Percentiles rank a stretch among this genome's conserved stretches.
Conservation (phyloP, 2,329 filamentous ascomycete genomes). For the Pseudogymnoascus sp. region DNA sequence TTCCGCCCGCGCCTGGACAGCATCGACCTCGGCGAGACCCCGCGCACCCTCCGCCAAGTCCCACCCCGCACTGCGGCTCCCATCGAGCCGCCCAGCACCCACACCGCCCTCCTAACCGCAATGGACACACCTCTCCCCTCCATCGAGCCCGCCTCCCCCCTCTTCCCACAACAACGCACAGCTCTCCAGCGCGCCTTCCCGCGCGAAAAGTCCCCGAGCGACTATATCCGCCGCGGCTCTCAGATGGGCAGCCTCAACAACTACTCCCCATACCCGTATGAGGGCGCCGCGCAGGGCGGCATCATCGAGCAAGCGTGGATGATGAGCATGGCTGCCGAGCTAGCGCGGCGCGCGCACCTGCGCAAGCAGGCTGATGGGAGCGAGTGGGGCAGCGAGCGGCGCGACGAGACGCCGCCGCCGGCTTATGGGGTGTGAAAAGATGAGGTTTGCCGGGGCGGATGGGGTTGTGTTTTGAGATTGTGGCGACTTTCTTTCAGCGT, state of each 20-base stretch:
- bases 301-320: slow-evolving; percentile 62
- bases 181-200: background rate
- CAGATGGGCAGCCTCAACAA: background rate
- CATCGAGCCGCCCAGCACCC: no score
- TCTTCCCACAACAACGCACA: slow-evolving; percentile 4
- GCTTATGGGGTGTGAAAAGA: slow-evolving; percentile 47
- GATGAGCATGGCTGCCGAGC: slow-evolving; percentile 88
- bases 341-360: slow-evolving; percentile 78
- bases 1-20: slow-evolving; percentile 25
- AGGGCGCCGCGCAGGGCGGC: slow-evolving; percentile 24
- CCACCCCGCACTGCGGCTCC: background rate
- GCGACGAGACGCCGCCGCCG: slow-evolving; percentile 50
- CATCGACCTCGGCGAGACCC: slow-evolving; percentile 30
- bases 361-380: slow-evolving; percentile 53
- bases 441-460: no score
- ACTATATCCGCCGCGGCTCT: background rate
- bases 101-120: no score
- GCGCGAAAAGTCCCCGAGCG: background rate
- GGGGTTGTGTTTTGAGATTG: background rate
- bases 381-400: slow-evolving; percentile 31
- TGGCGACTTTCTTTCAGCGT: background rate
- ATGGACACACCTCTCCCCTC: slow-evolving; percentile 11
- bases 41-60: slow-evolving; percentile 19
- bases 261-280: slow-evolving; percentile 12
- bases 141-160: slow-evolving; percentile 10